Percentiles rank a stretch among this genome's conserved stretches.
Conservation (phyloP, 2,329 filamentous ascomycete species). For the Ustilaginoidea virens region DNA sequence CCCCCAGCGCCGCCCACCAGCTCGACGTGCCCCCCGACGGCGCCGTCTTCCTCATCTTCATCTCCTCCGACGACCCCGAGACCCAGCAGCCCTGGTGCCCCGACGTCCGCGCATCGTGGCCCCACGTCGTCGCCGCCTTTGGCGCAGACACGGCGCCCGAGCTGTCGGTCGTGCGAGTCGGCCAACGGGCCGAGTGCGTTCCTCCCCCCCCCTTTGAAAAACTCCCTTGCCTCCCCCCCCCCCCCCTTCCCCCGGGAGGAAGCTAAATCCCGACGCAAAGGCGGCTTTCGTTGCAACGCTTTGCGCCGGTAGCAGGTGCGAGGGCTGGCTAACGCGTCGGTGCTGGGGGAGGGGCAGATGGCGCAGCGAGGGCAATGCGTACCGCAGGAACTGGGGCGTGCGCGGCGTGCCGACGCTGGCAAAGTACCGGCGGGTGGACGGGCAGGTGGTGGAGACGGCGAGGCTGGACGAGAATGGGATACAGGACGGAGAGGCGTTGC, state of each 20-base stretch:
- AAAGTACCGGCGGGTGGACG: slow-evolving; percentile 16
- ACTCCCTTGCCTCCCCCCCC: no score
- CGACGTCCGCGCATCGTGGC: slow-evolving; percentile 21
- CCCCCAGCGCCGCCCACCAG: slow-evolving; percentile 3
- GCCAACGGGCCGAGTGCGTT: slow-evolving; percentile 18
- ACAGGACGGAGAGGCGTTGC: slow-evolving; percentile 1
- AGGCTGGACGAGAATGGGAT: slow-evolving; percentile 5
- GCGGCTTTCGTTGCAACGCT: no score
- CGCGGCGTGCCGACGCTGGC: slow-evolving; percentile 18
- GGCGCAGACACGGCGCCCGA: slow-evolving; percentile 9
- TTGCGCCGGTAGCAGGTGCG: no score
- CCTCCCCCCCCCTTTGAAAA: no score
- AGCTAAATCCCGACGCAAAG: no score
- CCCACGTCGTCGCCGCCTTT: slow-evolving; percentile 16
- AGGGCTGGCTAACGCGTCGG: no score
- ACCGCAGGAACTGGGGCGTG: slow-evolving; percentile 18
- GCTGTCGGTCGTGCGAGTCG: slow-evolving; percentile 18
- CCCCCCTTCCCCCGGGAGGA: background rate
- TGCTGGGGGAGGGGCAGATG: slow-evolving; percentile 17
- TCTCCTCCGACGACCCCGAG: slow-evolving; percentile 17
- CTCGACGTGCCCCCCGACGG: slow-evolving; percentile 1
- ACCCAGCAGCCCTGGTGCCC: slow-evolving; percentile 24
- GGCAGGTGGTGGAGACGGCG: slow-evolving; percentile 8
- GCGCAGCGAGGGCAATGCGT: slow-evolving; percentile 17
- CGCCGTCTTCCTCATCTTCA: slow-evolving; percentile 18